Conservation (phyloP, 2,329 filamentous ascomycete species). For the Fusarium sacchari region DNA sequence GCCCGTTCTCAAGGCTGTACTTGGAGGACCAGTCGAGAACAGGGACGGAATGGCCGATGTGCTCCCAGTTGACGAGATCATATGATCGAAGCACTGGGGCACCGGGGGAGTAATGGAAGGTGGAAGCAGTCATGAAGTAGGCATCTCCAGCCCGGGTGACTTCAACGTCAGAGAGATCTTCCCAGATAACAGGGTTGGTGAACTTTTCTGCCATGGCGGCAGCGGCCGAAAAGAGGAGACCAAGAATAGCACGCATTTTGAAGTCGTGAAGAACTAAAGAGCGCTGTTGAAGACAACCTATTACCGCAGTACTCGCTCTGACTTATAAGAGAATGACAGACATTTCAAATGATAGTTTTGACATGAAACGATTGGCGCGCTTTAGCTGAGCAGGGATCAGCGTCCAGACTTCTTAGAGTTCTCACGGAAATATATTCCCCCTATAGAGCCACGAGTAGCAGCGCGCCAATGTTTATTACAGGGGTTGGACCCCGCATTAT, state of each 20-base stretch:
- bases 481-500: background rate
- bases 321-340: background rate
- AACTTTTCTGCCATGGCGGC: background rate
- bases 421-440: background rate
- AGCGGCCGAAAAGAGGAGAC: background rate
- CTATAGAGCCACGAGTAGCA: background rate
- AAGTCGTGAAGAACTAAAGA: background rate
- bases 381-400: background rate
- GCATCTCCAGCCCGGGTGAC: constrained; percentile 59
- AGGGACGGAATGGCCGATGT: constrained; percentile 55
- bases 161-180: constrained; percentile 66
- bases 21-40: constrained; percentile 10
- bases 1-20: constrained; percentile 48
- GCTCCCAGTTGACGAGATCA: constrained; percentile 64
- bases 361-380: background rate
- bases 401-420: background rate
- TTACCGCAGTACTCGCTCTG: rapidly evolving
- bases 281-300: too few species aligned
- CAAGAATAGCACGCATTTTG: constrained; percentile 15
- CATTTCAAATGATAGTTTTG: too few species aligned
- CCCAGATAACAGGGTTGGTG: constrained; percentile 47
- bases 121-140: constrained; percentile 66
- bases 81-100: constrained; percentile 65
- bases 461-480: background rate
- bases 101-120: constrained; percentile 65